A percentile compares a stretch with the other conserved stretches of the same genome.
Evolutionary conservation across 73 alveolate genomes (phyloP).

Genomic region (Paraurostyla sp.): DNA sequence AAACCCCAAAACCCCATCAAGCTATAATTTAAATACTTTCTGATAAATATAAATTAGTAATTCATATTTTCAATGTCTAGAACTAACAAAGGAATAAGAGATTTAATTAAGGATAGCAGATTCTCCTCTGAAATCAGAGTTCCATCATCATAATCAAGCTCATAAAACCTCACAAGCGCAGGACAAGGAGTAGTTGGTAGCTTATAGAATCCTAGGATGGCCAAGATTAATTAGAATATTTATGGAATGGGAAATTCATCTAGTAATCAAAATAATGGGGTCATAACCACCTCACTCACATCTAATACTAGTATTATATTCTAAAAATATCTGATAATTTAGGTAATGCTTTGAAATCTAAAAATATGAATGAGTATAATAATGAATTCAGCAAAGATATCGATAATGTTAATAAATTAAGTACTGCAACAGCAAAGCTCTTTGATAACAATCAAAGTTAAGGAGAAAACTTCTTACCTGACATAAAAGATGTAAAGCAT

Average conservation of each 20-base stretch:
- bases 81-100: slow-evolving; percentile 51
- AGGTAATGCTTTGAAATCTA: neutral
- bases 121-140: slow-evolving; percentile 20
- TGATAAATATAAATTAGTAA: no score
- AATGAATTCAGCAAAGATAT: slow-evolving; percentile 12
- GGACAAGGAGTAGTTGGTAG: neutral
- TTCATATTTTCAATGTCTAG: slow-evolving; percentile 14
- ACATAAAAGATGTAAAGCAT: slow-evolving; percentile 38
- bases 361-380: neutral
- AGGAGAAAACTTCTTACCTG: slow-evolving; percentile 46
- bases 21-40: no score
- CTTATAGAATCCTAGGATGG: neutral
- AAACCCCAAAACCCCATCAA: no score
- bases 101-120: slow-evolving; percentile 15
- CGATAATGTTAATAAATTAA: neutral
- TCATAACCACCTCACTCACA: neutral
- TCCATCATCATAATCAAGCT: slow-evolving; percentile 34
- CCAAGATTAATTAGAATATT: neutral
- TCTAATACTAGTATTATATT: neutral
- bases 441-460: neutral
- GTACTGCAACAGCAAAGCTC: neutral
- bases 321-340: neutral
- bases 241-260: neutral
- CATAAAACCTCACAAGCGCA: slow-evolving; percentile 11
- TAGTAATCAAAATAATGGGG: neutral